A percentile compares a stretch with the other conserved stretches of the same genome.
Evolutionary conservation across 768 basidiomycete genomes (phyloP).

Genomic region (Leccinum ochraceum): DNA sequence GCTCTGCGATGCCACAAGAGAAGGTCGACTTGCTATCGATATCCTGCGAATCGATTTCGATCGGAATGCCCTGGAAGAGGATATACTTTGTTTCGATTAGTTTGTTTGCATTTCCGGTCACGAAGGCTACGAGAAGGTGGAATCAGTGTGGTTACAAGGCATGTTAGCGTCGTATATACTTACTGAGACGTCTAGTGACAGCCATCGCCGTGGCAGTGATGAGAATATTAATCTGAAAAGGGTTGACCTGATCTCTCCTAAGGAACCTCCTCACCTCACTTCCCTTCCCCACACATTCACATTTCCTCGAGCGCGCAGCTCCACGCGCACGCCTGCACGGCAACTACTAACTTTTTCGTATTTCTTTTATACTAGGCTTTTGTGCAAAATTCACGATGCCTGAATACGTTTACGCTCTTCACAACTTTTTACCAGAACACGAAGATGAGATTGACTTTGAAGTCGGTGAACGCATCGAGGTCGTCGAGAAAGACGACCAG

Average conservation of each 20-base stretch:
- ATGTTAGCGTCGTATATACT: neutral
- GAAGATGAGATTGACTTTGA: constrained; percentile 89
- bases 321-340: neutral
- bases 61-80: constrained; percentile 60
- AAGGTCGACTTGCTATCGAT: constrained; percentile 67
- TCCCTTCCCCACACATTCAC: neutral
- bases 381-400: constrained; percentile 47
- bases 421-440: constrained; percentile 89
- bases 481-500: constrained; percentile 90
- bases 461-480: constrained; percentile 84
- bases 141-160: constrained; percentile 13
- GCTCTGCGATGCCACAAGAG: neutral
- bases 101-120: constrained; percentile 94
- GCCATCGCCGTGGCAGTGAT: constrained; percentile 16
- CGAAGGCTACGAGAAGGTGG: constrained; percentile 66
- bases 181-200: constrained; percentile 23
- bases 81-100: constrained; percentile 86
- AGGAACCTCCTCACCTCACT: neutral
- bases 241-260: neutral
- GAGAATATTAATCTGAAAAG: neutral
- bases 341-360: neutral
- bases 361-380: neutral
- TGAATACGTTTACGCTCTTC: constrained; percentile 85
- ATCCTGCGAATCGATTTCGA: constrained; percentile 75
- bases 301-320: neutral